Evolutionary conservation across 164 flowering plant species (phyloP), one percentile per base, ranked within the genome.

Genomic region (Protea cynaroides): DNA sequence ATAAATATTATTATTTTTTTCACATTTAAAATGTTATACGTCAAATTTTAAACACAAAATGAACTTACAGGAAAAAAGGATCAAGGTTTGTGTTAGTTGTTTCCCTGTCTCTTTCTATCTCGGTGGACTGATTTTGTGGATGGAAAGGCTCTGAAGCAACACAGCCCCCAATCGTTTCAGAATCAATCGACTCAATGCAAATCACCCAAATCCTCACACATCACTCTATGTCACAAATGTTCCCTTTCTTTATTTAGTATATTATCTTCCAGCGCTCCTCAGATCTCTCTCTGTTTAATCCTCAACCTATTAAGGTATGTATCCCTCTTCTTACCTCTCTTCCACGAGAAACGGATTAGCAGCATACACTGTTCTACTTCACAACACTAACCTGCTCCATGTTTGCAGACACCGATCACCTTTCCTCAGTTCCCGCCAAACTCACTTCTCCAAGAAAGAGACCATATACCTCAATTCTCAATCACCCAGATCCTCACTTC

Each of bases 301-400:
- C 25, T 59, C 36, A 50, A 29, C 51, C 37, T 62, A 15, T 38
- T 59, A 44, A 77, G 72, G 49, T 73, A 88, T 84, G 89, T 73
- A 78, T 82, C 50, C 79, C 34, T 74, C 89, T 63, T 79, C 56
- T 64, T 70, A 71, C 72, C 69, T 78, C 36, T 83, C 81, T 65
- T 77, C 84, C 29, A 21, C 83, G 43, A 81, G 83, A 76, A 76
- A 75, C 74, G 55, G 69, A 9, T 34, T 58, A 46, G 63, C 67
- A 18, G 61, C 72, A 40, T 53, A 66, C 47, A 59, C 80, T 36
- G 63, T 73, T 53, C 64, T 65, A 21, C 50, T 66, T 15, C 71
- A 68, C 0, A 73, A 65, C 59, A 66, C 74, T 29, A 78, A 65
- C 60, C 51, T 29, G 34, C 34, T 67, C 36, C 63, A 62, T 55